Base-by-base conservation (phyloP, 768 basidiomycete genomes). In the Pseudohyphozyma bogoriensis region DNA sequence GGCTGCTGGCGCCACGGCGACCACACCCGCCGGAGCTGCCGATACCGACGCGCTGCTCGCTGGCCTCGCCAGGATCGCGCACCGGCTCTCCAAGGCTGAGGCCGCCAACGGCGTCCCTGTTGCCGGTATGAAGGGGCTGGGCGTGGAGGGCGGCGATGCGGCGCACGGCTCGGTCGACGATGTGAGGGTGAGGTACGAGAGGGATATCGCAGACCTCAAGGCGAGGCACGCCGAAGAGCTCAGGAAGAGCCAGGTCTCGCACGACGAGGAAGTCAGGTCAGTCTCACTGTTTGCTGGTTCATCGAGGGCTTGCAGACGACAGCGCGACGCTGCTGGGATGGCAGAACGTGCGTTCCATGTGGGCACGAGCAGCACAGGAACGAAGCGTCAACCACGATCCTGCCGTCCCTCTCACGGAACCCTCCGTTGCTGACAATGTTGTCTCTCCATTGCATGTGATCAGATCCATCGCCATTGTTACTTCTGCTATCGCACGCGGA, bases 401-500 rank as follows among this genome's bases (percentile, higher is more conserved):
- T n/a, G n/a, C n/a, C n/a, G n/a, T n/a, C n/a, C 26, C 22, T 4
- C 39, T 16, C 36, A 33, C 8, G 37, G 4, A 50, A 10, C 28
- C 5, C 11, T 5, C 18, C 28, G 26, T 22, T 4, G 26, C 39
- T 56, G 53, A 42, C 40, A 8, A 36, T 35, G 32, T 15, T 31
- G 0, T 26, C 7, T 24, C 6, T 20, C 22, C 15, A 4, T 54
- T 29, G 9, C n/a, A n/a, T n/a, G n/a, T n/a, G n/a, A n/a, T n/a
- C 51, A 64, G 63, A 18, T 69, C 68, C 22, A 71, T 71, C 42
- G 70, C 70, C 2, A 60, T 63, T 29, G 70, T 71, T 36, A 69
- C 70, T 11, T 65, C 69, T 8, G 70, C 70, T 16, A 64, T 68
- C 44, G 60, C 66, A 10, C 60, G 60, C 15, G 63, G 66, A 45